Evolutionary conservation across 441 rosid genomes (phyloP), one percentile per base, ranked within the genome.

Genomic region (Kokia cookei): DNA sequence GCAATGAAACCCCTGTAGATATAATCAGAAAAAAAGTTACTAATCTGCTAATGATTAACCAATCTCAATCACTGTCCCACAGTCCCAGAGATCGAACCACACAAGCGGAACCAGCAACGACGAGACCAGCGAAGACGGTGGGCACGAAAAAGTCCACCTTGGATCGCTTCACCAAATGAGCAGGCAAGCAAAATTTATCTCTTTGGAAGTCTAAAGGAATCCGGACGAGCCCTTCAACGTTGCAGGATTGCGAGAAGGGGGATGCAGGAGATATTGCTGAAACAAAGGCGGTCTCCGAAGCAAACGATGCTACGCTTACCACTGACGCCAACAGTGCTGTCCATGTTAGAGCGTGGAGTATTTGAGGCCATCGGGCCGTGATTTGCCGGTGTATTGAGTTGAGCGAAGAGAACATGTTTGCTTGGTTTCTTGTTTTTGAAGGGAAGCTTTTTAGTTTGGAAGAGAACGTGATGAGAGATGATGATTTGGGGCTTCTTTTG

Each of bases 131-230:
- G 29, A 89, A 82, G 8, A 89, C 54, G 0, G 86, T 77, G 0
- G 89, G 90, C 42, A 82, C 69, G 13, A 82, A 80, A 73, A 78
- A 67, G 69, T 87, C 90, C 2, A 82, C 62, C 17, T 63, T 4
- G 13, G 91, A 86, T 67, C 71, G 67, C 54, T 70, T 78, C 78
- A 86, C 81, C 83, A 78, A 74, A 19, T 74, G 55, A 54, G 79
- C 77, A 1, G 88, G 86, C 62, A 87, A 69, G 59, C 84, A 84
- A 13, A 79, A 53, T 1, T 57, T 76, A 50, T 84, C 84, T 19
- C 79, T 62, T 0, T 82, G 87, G 42, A 76, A 73, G 22, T 82
- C 86, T 65, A 86, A 35, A 50, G 88, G 91, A 69, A 89, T 76
- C 81, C 75, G 73, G 2, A 81, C 71, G 3, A 74, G 71, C 4